Evolutionary conservation across 306 rosid species (phyloP), one percentile per base, ranked within the genome.

Genomic region (Lablab purpureus): DNA sequence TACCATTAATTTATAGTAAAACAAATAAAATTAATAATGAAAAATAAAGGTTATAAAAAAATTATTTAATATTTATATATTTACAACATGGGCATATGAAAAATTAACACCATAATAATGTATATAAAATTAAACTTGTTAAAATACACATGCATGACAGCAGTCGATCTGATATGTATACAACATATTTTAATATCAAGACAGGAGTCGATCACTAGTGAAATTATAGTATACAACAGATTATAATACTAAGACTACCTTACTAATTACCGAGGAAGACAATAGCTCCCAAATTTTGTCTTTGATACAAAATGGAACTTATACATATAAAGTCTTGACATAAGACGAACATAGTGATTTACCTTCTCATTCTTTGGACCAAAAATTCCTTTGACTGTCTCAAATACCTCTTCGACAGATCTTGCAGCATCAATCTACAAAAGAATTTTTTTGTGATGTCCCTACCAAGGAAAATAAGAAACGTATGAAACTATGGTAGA

Each of bases 311-410:
- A 81, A 77, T 79, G 77, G 73, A 83, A 81, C 78, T 69, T 81
- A 46, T 81, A 83, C 87, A 72, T 77, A 67, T 84, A 71, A 75
- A 86, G 77, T 82, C 80, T 76, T 74, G 80, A 63, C 84, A 83
- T 71, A 80, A 81, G 62, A 60, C 74, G 74, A 83, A 78, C 46
- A 78, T 18, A 79, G 45, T n/a, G 78, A 66, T 83, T 88, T 91
- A 95, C 99, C 98, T 95, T 91, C 86, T 86, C 96, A 85, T 37
- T 86, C 89, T 91, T 89, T 22, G 97, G 87, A 83, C 84, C 75
- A 84, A 95, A 91, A 83, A 93, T 58, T 46, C 80, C 94, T 86
- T 93, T 91, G 67, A 95, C 99, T 0, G 94, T 78, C 81, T 90
- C 98, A 49, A 84, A 95, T 66, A 95, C 98, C 85, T 95, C 93